Conservation (phyloP, 2,329 filamentous ascomycete species). For the Verruconis gallopava region DNA sequence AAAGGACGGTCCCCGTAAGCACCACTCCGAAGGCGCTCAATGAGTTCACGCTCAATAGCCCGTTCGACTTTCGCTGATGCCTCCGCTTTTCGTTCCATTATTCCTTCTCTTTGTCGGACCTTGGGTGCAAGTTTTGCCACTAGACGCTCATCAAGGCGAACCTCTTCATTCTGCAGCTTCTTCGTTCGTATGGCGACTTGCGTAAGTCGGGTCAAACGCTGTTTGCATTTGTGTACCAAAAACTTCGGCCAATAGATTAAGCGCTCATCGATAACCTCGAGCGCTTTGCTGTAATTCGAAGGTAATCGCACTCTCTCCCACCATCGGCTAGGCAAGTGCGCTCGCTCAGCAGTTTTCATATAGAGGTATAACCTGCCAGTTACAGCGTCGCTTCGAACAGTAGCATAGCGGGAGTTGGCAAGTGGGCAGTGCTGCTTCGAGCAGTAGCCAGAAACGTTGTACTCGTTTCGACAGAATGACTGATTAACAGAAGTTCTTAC, state of each 20-base stretch:
- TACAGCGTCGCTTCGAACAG: slow-evolving; percentile 67
- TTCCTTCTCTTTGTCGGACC: slow-evolving; percentile 44
- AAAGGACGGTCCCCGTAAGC: slow-evolving; percentile 90
- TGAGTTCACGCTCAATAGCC: slow-evolving; percentile 87
- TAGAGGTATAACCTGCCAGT: slow-evolving; percentile 84
- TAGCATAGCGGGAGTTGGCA: slow-evolving; percentile 86
- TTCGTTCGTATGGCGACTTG: slow-evolving; percentile 74
- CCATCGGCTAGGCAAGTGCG: slow-evolving; percentile 77
- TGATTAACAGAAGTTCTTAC: slow-evolving; percentile 66
- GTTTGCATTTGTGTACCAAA: slow-evolving; percentile 88
- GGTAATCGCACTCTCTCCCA: slow-evolving; percentile 91
- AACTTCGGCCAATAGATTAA: slow-evolving; percentile 94
- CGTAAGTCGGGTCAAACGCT: slow-evolving; percentile 79
- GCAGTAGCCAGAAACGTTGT: slow-evolving; percentile 74
- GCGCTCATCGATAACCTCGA: slow-evolving; percentile 74
- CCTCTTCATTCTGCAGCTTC: slow-evolving; percentile 76
- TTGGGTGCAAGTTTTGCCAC: slow-evolving; percentile 88
- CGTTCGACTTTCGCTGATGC: slow-evolving; percentile 79
- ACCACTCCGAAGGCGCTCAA: slow-evolving; percentile 80
- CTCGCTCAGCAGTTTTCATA: slow-evolving; percentile 86
- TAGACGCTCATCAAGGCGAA: slow-evolving; percentile 72
- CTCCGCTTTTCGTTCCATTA: slow-evolving; percentile 36
- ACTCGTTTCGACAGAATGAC: slow-evolving; percentile 88
- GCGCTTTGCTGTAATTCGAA: slow-evolving; percentile 78
- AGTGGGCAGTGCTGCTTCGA: slow-evolving; percentile 81